Conservation (phyloP, 1,284 basidiomycete species). For the Malassezia japonica region DNA sequence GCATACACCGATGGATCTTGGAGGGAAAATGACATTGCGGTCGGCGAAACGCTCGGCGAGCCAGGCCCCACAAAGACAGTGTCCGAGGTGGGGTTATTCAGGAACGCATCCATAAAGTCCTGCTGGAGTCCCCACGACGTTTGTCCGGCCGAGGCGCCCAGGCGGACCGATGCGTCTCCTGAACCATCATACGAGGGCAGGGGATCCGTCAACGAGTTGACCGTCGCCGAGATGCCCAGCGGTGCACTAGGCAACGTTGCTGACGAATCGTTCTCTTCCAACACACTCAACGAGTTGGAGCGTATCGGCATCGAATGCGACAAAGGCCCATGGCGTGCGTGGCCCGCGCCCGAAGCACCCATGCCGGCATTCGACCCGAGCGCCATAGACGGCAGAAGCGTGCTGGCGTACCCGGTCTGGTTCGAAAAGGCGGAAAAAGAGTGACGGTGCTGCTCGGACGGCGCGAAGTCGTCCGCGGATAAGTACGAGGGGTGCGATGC, state of each 20-base stretch:
- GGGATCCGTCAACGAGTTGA: slow-evolving; percentile 8
- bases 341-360: background rate
- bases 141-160: slow-evolving; percentile 1
- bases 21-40: background rate
- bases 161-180: background rate
- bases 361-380: background rate
- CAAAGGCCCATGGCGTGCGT: background rate
- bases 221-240: background rate
- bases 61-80: background rate
- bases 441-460: too few relatives aligned
- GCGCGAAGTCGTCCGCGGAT: background rate
- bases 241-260: background rate
- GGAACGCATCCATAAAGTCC: slow-evolving; percentile 15
- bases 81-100: slow-evolving; percentile 4
- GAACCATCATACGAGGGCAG: background rate
- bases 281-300: slow-evolving; percentile 12
- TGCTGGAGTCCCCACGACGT: slow-evolving; percentile 4
- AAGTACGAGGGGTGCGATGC: background rate
- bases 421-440: background rate
- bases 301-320: slow-evolving; percentile 6
- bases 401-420: background rate
- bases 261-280: slow-evolving; percentile 2
- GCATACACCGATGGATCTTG: too few relatives aligned
- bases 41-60: background rate
- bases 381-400: background rate